Percentiles rank a stretch among this genome's conserved stretches.
Evolutionary conservation across 495 filamentous ascomycete genomes (phyloP).

Genomic region (Bacidia rubella): DNA sequence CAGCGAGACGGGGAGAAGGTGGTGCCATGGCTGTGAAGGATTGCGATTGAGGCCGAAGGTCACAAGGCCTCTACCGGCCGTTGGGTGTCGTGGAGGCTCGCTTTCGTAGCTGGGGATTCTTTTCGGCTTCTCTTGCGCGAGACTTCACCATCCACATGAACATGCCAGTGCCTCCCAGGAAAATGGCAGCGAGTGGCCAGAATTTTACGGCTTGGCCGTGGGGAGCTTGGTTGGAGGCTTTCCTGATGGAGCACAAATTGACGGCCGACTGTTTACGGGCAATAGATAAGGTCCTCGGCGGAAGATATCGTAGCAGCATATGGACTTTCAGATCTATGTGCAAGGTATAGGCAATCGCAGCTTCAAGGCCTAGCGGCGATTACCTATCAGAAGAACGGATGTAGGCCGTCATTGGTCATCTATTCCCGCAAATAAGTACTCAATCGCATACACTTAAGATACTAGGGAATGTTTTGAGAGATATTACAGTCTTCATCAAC

Average conservation of each 20-base stretch:
- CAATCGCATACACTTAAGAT: not conserved
- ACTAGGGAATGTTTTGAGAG: no score
- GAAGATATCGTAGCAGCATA: not conserved
- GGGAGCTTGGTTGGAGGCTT: constrained; percentile 5
- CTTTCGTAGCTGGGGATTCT: not conserved
- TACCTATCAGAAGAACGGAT: no score
- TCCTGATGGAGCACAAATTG: not conserved
- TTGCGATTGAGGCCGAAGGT: not conserved
- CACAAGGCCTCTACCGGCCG: constrained; percentile 7
- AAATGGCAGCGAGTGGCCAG: constrained; percentile 50
- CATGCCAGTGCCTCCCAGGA: constrained; percentile 41
- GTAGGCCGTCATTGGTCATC: not conserved
- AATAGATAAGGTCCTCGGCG: not conserved
- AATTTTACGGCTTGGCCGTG: constrained; percentile 41
- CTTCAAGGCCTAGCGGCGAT: not conserved
- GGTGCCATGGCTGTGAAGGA: constrained; percentile 26
- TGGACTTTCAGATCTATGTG: not conserved
- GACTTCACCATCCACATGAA: constrained; percentile 51
- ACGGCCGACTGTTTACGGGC: not conserved
- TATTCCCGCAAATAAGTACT: not conserved
- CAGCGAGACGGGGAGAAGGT: constrained; percentile 31
- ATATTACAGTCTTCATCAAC: not conserved
- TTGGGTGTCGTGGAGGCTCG: not conserved
- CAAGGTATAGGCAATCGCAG: not conserved
- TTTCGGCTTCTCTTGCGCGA: constrained; percentile 31